Base-by-base conservation (phyloP, 768 basidiomycete genomes). In the Leccinum incarnatum region DNA sequence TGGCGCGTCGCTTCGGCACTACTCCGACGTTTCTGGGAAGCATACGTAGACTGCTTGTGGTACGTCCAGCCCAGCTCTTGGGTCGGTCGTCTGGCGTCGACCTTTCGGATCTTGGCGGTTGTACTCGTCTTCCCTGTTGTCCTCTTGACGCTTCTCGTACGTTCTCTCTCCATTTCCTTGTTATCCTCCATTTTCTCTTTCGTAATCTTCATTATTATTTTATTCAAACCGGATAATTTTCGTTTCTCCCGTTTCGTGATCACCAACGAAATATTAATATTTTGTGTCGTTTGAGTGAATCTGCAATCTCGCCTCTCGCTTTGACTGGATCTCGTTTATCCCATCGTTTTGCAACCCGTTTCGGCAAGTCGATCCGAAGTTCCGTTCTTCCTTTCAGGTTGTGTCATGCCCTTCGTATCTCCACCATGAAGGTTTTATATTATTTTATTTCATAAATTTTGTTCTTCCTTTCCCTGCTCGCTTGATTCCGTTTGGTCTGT, bases 111-210 rank as follows among this genome's bases (percentile, higher is more conserved):
- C 50, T 78, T 91, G 60, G 86, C 90, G 23, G 72, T 79, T 58
- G 21, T 88, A 36, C 64, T 76, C 57, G 67, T 80, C 58, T 54
- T 77, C 17, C 81, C 81, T 4, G 74, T 89, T 53, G 67, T 87
- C 56, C 73, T 86, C 53, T 74, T 92, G 46, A 87, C 86, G 4
- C 76, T 90, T 61, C 72, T 92, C 56, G 90, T 90, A 75, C 58
- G 84, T 77, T 56, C 53, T 9, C 53, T 9, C 57, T 48, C 12
- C 56, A 23, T 54, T 58, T 25, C 53, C 53, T 61, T 55, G 46
- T 60, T 36, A 32, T 46, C 45, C 51, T 40, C 34, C 25, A 45
- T 59, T 29, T 36, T 45, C 42, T 11, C 42, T 67, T 37, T 56
- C 56, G 66, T 51, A 60, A 60, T 42, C 42, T 21, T 19, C 42